Evolutionary conservation across 306 rosid species (phyloP), one percentile per base, ranked within the genome.

Genomic region (Pterocarpus macrocarpus): DNA sequence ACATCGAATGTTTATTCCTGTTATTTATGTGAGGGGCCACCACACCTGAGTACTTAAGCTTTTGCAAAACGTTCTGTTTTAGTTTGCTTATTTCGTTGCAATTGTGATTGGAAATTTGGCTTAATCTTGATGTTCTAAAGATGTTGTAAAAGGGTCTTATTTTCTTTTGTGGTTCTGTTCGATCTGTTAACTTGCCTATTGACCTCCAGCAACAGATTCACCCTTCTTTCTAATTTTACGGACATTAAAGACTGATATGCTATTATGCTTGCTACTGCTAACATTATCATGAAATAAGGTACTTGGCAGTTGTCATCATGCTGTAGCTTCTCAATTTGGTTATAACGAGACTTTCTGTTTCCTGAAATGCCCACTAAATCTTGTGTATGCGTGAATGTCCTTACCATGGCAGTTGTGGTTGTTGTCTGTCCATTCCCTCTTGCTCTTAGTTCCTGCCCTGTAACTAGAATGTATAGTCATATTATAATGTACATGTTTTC

Each of bases 211-310:
- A 39, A 39, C 44, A 39, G 7, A 39, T 39, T 39, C 44, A 39
- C 44, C 4, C 7, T 0, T 7, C 7, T 39, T 7, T 39, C 44
- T 39, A 34, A 33, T 59, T 59, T 59, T 30, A 59, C 1, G 30
- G 64, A 59, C 64, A 9, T 28, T 30, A 22, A 76, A 76, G 50
- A 49, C 50, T n/a, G 17, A 62, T 35, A 75, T 2, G 28, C 28
- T 22, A 22, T 22, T 22, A 22, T 22, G 41, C 15, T 44, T 15
- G 50, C 14, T 50, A 75, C 36, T 44, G n/a, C 16, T 35, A 4
- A 22, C 9, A 55, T 44, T 66, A 39, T 52, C 56, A 77, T 22
- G 3, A 65, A 49, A 53, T 12, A 38, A 77, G 43, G 41, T 22
- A 22, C 28, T 22, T 22, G 28, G 0, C 28, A 22, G 28, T 76